A percentile compares a stretch with the other conserved stretches of the same genome.
Conservation (phyloP, 2,329 filamentous ascomycete species). For the Endocalyx cinctus region DNA sequence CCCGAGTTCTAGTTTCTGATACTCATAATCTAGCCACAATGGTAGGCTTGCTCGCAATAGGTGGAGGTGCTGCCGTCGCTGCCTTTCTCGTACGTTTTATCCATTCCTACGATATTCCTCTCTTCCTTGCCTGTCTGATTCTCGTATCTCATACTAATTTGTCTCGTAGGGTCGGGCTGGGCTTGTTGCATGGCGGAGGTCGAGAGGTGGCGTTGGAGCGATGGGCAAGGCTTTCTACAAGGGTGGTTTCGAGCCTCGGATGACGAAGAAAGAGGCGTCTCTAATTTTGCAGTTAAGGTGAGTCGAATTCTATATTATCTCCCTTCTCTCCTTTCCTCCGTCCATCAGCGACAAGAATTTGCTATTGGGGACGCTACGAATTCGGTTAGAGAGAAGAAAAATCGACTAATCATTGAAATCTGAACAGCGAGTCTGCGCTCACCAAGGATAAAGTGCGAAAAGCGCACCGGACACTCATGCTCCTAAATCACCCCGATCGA, state of each 20-base stretch:
- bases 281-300: slow-evolving; percentile 90
- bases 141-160: too few relatives aligned
- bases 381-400: too few relatives aligned
- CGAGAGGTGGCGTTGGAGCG: slow-evolving; percentile 69
- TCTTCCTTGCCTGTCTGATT: slow-evolving; percentile 11
- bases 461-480: slow-evolving; percentile 91
- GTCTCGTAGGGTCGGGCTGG: slow-evolving; percentile 76
- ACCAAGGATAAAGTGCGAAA: slow-evolving; percentile 94
- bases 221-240: slow-evolving; percentile 95
- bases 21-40: too few relatives aligned
- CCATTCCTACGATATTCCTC: slow-evolving; percentile 1
- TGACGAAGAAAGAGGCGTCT: slow-evolving; percentile 87
- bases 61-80: slow-evolving; percentile 45
- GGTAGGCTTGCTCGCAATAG: slow-evolving; percentile 50
- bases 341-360: slow-evolving; percentile 4
- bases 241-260: slow-evolving; percentile 93
- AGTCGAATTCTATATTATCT: slow-evolving; percentile 14
- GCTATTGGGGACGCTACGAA: too few relatives aligned
- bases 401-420: background rate
- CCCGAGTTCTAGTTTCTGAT: too few relatives aligned
- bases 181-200: slow-evolving; percentile 81
- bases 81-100: slow-evolving; percentile 43
- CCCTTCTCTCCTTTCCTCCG: slow-evolving; percentile 3
- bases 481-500: slow-evolving; percentile 95
- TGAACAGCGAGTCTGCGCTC: slow-evolving; percentile 70